A percentile compares a stretch with the other conserved stretches of the same genome.
phyloP scores from a whole-genome alignment of 2,329 filamentous ascomycete species.

The Nannizziopsis arthrosporioides region DNA sequence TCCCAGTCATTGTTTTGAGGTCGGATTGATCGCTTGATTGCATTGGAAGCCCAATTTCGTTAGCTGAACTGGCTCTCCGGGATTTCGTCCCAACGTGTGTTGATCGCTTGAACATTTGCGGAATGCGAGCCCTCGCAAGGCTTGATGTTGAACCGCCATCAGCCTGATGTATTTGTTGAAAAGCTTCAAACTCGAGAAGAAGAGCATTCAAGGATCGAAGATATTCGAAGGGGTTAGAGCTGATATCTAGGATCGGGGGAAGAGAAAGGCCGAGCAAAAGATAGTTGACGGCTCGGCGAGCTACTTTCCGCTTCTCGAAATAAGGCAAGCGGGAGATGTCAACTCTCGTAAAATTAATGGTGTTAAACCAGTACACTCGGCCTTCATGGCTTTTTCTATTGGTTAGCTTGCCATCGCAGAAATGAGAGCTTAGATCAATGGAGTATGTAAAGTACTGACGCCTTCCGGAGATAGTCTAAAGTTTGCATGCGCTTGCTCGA shows the following conservation, averaged over 20 bases:
- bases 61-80: slow-evolving; percentile 47
- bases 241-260: slow-evolving; percentile 78
- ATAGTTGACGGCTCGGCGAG: slow-evolving; percentile 84
- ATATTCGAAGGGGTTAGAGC: slow-evolving; percentile 70
- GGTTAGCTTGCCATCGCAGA: background rate
- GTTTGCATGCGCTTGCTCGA: slow-evolving; percentile 89
- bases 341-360: slow-evolving; percentile 73
- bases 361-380: slow-evolving; percentile 96
- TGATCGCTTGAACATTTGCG: slow-evolving; percentile 68
- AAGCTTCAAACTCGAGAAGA: slow-evolving; percentile 83
- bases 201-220: slow-evolving; percentile 75
- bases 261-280: slow-evolving; percentile 85
- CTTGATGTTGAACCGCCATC: slow-evolving; percentile 58
- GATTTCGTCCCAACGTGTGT: slow-evolving; percentile 46
- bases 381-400: slow-evolving; percentile 62
- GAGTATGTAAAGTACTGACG: slow-evolving; percentile 47
- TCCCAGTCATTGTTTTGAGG: slow-evolving; percentile 35
- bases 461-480: slow-evolving; percentile 80
- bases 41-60: slow-evolving; percentile 48
- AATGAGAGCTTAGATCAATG: background rate
- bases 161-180: slow-evolving; percentile 74
- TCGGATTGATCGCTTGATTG: slow-evolving; percentile 38
- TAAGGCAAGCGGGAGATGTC: slow-evolving; percentile 75
- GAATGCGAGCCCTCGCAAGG: slow-evolving; percentile 65
- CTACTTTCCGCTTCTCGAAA: slow-evolving; percentile 71